These are phyloP conservation scores for Acacia acuminata DNA, from an alignment of 306 rosid species.

Conservation along the genomic window DNA sequence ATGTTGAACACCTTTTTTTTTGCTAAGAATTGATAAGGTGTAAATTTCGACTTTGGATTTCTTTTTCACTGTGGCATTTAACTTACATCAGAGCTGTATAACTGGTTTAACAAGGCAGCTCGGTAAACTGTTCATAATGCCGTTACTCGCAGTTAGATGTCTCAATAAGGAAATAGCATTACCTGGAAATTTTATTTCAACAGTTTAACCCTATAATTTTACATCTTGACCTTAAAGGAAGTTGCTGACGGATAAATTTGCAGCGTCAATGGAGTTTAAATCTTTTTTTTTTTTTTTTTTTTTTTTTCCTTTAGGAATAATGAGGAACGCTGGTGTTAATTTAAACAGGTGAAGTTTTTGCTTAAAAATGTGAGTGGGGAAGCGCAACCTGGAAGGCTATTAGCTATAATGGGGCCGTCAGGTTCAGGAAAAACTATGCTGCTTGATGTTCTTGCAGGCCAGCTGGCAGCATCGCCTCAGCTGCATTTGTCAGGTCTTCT, in stretches of 20 bases:
- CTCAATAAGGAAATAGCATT: background rate
- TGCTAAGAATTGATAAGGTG: slow-evolving; percentile 5
- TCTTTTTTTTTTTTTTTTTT: background rate
- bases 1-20: slow-evolving; percentile 16
- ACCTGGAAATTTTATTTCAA: slow-evolving; percentile 21
- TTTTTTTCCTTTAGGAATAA: background rate
- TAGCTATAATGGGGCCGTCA: slow-evolving; percentile 98
- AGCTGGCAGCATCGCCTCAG: slow-evolving; percentile 65
- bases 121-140: background rate
- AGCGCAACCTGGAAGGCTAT: slow-evolving; percentile 81
- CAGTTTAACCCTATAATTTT: background rate
- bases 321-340: slow-evolving; percentile 19
- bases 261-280: background rate
- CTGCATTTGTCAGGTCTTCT: slow-evolving; percentile 70
- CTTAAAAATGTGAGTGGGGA: slow-evolving; percentile 78
- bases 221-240: background rate
- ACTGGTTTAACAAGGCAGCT: background rate
- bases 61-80: background rate
- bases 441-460: slow-evolving; percentile 87
- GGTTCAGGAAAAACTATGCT: slow-evolving; percentile 96
- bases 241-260: background rate
- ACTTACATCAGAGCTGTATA: background rate
- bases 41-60: background rate
- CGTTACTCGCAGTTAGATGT: background rate
- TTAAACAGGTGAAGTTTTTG: slow-evolving; percentile 65